Base-by-base conservation (phyloP, 805 yeast species). In the Wickerhamomyces silvicola region DNA sequence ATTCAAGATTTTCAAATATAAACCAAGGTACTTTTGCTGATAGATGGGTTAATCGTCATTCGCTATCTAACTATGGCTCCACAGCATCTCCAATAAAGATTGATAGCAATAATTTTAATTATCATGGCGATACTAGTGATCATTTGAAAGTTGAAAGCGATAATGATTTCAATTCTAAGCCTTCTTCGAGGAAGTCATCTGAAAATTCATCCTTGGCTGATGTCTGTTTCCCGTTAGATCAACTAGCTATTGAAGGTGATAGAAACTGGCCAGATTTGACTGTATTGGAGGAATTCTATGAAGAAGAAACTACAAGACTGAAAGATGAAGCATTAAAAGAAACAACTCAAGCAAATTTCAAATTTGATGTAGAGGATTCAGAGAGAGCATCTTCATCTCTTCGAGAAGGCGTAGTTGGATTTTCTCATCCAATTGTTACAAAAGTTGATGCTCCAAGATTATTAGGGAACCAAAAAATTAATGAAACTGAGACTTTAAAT, bases 181-280 rank as follows among this genome's bases (percentile, higher is more conserved):
- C 70, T 2, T 59, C 64, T 2, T 57, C 68, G 1, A 55, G 66
- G 39, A 50, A 63, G 22, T 50, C 60, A 7, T 56, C 66, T 2
- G 75, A 72, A 33, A 72, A 75, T 24, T 78, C 94, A 0, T 83
- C 95, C 2, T 60, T 90, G 37, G 88, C 81, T 52, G 98, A 90
- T 57, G 98, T 90, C 17, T 90, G 96, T 50, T 76, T 86, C 55
- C 95, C 95, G 0, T 66, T 87, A 23, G 57, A 51, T 22, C 50
- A 39, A 11, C 29, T 43, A 17, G 51, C 41, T 28, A 30, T 22
- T 18, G 39, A 46, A 12, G 43, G 46, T 18, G 36, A 48, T 17
- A 64, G 60, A 39, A 48, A 56, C 28, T 90, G 97, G 97, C 98
- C 97, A 1, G 97, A 92, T 50, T 62, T 85, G 12, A 50, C 63